A percentile compares a stretch with the other conserved stretches of the same genome.
Evolutionary conservation across 2,329 filamentous ascomycete genomes (phyloP).

Genomic region (Tolypocladium inflatum): DNA sequence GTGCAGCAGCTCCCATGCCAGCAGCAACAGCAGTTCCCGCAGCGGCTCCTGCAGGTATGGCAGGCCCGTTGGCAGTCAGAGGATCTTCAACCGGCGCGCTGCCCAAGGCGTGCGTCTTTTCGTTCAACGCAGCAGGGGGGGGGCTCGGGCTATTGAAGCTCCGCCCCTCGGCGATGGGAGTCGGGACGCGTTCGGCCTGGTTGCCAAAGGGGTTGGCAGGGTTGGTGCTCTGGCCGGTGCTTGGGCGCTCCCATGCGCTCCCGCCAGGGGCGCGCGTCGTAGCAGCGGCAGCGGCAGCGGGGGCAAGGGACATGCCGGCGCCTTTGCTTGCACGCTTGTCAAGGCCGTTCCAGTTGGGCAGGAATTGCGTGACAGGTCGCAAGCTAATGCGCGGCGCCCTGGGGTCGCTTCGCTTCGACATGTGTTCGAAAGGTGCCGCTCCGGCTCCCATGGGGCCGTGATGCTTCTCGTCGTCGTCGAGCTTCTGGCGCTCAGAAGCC

Average conservation of each 20-base stretch:
- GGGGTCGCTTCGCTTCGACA: constrained; percentile 19
- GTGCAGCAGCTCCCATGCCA: constrained; percentile 25
- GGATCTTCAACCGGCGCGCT: constrained; percentile 19
- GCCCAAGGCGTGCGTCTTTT: background rate
- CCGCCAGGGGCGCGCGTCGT: constrained; percentile 18
- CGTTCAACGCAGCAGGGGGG: constrained; percentile 9
- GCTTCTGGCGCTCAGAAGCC: constrained; percentile 33
- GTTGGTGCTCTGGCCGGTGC: constrained; percentile 36
- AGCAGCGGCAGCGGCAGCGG: constrained; percentile 11
- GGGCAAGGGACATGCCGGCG: constrained; percentile 28
- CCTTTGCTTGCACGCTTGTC: constrained; percentile 43
- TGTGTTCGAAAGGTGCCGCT: constrained; percentile 13
- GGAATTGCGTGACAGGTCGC: constrained; percentile 75
- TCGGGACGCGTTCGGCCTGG: constrained; percentile 41
- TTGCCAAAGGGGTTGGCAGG: constrained; percentile 63
- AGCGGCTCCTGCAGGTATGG: constrained; percentile 13
- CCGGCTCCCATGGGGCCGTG: constrained; percentile 27
- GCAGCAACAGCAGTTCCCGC: constrained; percentile 21
- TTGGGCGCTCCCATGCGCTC: constrained; percentile 39
- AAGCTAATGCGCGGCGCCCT: constrained; percentile 74
- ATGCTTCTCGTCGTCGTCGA: constrained; percentile 56
- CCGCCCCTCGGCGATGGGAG: constrained; percentile 28
- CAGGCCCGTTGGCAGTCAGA: constrained; percentile 27
- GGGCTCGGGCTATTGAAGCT: constrained; percentile 8
- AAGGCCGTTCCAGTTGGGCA: constrained; percentile 45